Evolutionary conservation across 177 flowering plant genomes (phyloP).

Genomic region (Telopea speciosissima): DNA sequence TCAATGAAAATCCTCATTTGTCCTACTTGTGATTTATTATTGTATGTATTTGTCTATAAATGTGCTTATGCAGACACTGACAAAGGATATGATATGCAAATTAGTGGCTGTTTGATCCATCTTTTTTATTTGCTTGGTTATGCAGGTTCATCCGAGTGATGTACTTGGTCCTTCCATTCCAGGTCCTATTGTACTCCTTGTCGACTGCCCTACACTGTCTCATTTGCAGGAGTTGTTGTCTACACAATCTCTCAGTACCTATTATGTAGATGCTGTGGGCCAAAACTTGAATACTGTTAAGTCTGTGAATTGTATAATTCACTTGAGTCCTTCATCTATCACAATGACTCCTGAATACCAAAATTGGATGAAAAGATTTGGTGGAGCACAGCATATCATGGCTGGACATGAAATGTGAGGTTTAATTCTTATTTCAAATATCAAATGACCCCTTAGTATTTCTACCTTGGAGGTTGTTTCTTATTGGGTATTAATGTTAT

Average conservation of each 20-base stretch:
- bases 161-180: slow-evolving; percentile 83
- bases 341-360: slow-evolving; percentile 41
- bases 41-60: too few species aligned
- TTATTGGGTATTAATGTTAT: neutral
- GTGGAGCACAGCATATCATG: slow-evolving; percentile 78
- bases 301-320: slow-evolving; percentile 72
- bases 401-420: slow-evolving; percentile 88
- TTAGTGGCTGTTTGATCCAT: neutral
- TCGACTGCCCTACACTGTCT: slow-evolving; percentile 79
- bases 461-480: neutral
- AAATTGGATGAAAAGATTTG: slow-evolving; percentile 84
- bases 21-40: neutral
- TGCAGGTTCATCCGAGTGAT: slow-evolving; percentile 88
- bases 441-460: neutral
- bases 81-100: neutral
- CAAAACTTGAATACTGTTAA: slow-evolving; percentile 25
- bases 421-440: neutral
- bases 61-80: neutral
- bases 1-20: neutral
- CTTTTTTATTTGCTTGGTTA: slow-evolving; percentile 9
- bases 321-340: slow-evolving; percentile 68
- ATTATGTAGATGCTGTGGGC: slow-evolving; percentile 37
- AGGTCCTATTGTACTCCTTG: slow-evolving; percentile 79
- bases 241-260: slow-evolving; percentile 40
- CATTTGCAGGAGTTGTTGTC: slow-evolving; percentile 58